Evolutionary conservation across 495 filamentous ascomycete genomes (phyloP).

Genomic region (Penicillium goetzii): DNA sequence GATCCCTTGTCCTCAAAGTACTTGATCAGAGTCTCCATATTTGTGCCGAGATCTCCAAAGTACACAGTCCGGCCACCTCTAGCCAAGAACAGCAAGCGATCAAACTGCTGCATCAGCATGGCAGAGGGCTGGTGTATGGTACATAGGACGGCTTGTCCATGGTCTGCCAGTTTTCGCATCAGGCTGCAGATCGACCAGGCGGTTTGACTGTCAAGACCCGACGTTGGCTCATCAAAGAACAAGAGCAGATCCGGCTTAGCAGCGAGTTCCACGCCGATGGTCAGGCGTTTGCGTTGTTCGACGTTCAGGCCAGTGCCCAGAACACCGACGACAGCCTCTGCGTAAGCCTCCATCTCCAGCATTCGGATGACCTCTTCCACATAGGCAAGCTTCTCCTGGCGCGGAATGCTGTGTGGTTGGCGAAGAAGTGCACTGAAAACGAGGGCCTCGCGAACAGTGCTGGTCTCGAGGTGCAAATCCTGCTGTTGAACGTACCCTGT

Average conservation of each 20-base stretch:
- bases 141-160: constrained; percentile 87
- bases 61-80: constrained; percentile 73
- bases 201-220: constrained; percentile 63
- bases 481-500: constrained; percentile 94
- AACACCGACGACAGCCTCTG: constrained; percentile 85
- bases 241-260: constrained; percentile 84
- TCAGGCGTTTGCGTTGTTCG: constrained; percentile 86
- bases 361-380: constrained; percentile 90
- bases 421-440: constrained; percentile 83
- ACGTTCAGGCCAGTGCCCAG: constrained; percentile 88
- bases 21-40: constrained; percentile 66
- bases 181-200: constrained; percentile 82
- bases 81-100: constrained; percentile 79
- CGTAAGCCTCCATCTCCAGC: constrained; percentile 80
- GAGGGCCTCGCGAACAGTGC: constrained; percentile 82
- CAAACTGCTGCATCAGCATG: constrained; percentile 90
- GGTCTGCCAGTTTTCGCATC: constrained; percentile 79
- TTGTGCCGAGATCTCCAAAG: constrained; percentile 81
- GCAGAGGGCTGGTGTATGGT: constrained; percentile 95
- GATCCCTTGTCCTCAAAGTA: constrained; percentile 82
- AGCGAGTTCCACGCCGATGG: constrained; percentile 88
- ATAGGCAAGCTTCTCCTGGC: constrained; percentile 82
- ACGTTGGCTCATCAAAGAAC: constrained; percentile 74
- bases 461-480: constrained; percentile 83
- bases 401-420: constrained; percentile 70